phyloP scores from a whole-genome alignment of 148 eudicot genomes.

The Camellia sinensis region DNA sequence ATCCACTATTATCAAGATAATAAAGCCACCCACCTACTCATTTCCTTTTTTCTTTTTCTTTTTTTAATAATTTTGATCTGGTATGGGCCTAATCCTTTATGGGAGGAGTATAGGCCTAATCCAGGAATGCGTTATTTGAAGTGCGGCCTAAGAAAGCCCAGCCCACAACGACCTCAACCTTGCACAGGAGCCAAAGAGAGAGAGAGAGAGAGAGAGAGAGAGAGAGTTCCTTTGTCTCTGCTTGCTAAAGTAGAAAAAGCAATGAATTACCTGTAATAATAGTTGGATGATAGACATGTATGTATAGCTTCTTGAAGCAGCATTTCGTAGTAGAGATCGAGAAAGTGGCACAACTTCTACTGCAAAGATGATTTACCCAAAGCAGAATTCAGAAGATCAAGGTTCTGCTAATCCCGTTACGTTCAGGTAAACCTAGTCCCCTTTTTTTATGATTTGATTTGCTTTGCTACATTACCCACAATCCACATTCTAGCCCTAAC shows the following conservation, averaged over 20 bases:
- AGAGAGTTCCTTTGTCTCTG: neutral
- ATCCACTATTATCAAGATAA: too few species aligned
- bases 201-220: neutral
- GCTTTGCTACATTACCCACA: neutral
- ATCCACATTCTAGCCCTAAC: neutral
- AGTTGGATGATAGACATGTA: neutral
- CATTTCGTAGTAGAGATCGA: constrained; percentile 6
- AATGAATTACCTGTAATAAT: neutral
- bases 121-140: neutral
- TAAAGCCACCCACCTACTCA: too few species aligned
- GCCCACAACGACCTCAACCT: too few species aligned
- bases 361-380: constrained; percentile 48
- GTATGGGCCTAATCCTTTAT: neutral
- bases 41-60: too few species aligned
- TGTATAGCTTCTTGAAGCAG: neutral
- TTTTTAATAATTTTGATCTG: too few species aligned
- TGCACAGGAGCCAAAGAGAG: too few species aligned
- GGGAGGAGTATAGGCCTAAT: neutral
- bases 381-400: constrained; percentile 35
- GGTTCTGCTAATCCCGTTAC: constrained; percentile 29
- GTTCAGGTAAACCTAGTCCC: constrained; percentile 23
- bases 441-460: neutral
- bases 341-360: too few species aligned
- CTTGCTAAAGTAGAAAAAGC: neutral
- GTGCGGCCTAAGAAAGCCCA: too few species aligned